Evolutionary conservation across 371 early-diverging fungal species (phyloP).

Genomic region (Rhizopus stolonifer): DNA sequence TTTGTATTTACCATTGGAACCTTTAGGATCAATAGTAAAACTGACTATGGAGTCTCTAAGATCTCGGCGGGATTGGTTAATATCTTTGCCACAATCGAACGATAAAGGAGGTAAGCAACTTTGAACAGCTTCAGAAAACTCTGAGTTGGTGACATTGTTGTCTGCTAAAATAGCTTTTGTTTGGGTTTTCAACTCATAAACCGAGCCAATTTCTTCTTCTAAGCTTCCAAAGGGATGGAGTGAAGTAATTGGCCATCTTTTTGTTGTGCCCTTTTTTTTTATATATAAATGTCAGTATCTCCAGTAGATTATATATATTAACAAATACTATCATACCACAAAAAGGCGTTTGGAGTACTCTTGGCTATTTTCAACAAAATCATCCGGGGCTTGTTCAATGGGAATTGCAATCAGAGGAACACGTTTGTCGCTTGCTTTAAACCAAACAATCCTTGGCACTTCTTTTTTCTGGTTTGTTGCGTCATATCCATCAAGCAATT

Average conservation of each 20-base stretch:
- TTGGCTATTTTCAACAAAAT: constrained; percentile 62
- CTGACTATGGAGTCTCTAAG: constrained; percentile 19
- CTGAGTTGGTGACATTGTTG: constrained; percentile 52
- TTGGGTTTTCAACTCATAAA: constrained; percentile 65
- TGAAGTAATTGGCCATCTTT: constrained; percentile 68
- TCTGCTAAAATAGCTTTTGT: constrained; percentile 69
- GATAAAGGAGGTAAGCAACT: constrained; percentile 65
- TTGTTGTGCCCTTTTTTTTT: constrained; percentile 48
- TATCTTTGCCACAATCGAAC: constrained; percentile 46
- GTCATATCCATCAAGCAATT: constrained; percentile 17
- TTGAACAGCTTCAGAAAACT: constrained; percentile 62
- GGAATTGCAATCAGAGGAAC: constrained; percentile 76
- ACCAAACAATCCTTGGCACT: constrained; percentile 27
- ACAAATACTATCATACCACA: constrained; percentile 12
- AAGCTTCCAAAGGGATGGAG: constrained; percentile 71
- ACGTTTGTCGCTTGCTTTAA: constrained; percentile 80
- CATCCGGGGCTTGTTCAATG: constrained; percentile 58
- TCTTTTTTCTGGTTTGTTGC: constrained; percentile 13
- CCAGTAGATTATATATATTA: background rate
- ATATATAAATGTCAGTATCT: constrained; percentile 1
- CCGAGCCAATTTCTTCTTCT: constrained; percentile 62
- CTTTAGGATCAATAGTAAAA: constrained; percentile 55
- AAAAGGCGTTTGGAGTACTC: constrained; percentile 48
- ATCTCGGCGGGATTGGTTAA: constrained; percentile 52
- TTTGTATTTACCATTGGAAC: constrained; percentile 7